Evolutionary conservation across 176 grass and related monocot species (phyloP), one percentile per base, ranked within the genome.

Genomic region (Musa acuminata): DNA sequence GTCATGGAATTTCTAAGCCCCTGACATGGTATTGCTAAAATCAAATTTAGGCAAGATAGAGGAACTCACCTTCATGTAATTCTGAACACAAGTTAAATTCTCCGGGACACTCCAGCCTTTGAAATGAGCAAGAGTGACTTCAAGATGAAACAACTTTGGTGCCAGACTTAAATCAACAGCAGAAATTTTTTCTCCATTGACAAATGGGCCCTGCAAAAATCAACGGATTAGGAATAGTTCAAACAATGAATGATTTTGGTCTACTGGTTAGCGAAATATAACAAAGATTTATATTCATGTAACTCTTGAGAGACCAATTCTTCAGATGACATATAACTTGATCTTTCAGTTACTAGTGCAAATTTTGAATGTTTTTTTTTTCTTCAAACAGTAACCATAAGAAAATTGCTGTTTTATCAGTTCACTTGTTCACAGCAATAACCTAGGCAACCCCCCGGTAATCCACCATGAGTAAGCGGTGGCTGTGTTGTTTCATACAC

Each of bases 51-150:
- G 8, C 13, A 9, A 51, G 11, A 14, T n/a, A 20, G 20, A 59
- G 13, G 29, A 8, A 20, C 0, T 8, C 89, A 92, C 93, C 93
- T 90, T 53, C 14, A 72, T 83, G 77, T 92, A 96, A 9, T 87
- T 78, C 50, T 88, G 85, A 81, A 92, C 69, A 22, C 72, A 69
- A 17, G 76, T 84, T 11, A 96, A 80, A 48, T 78, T 86, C n/a
- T 96, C 93, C 0, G 93, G 89, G 74, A 96, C 77, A 71, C 87
- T 92, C 93, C 93, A 96, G 54, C 89, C 87, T 65, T 96, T 96
- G 73, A 96, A 96, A 81, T 96, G 89, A 11, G 78, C 83, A 17
- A 96, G 73, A 29, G 87, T 17, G 13, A 92, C 66, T 76, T 81
- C 67, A 62, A 96, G 89, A 65, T 96, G 93, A 83, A 79, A 96